Evolutionary conservation across 257 asterid species (phyloP).

Genomic region (Pogostemon cablin): DNA sequence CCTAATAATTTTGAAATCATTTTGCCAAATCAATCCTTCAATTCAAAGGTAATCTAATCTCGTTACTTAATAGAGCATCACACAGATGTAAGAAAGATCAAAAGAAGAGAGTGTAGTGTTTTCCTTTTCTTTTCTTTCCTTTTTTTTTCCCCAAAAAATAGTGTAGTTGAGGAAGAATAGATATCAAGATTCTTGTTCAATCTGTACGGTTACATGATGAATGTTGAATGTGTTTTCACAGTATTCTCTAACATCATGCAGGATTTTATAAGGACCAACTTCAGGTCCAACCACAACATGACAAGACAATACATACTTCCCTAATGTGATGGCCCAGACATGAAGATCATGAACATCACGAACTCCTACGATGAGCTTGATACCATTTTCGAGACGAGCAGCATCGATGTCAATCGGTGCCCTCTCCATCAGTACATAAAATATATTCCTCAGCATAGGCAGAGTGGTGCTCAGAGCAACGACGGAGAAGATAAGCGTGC

Average conservation of each 20-base stretch:
- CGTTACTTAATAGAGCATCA: too few species aligned
- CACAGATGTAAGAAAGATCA: too few species aligned
- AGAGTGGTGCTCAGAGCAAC: constrained; percentile 56
- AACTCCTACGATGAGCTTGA: constrained; percentile 56
- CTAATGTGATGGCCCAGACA: constrained; percentile 70
- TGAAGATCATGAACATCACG: constrained; percentile 75
- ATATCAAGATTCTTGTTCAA: constrained; percentile 49
- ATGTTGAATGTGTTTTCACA: constrained; percentile 51
- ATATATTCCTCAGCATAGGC: constrained; percentile 59
- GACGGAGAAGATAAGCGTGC: constrained; percentile 62
- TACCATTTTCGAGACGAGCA: constrained; percentile 50
- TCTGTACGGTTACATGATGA: constrained; percentile 73
- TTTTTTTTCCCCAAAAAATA: neutral
- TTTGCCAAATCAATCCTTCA: neutral
- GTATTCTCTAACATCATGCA: constrained; percentile 50
- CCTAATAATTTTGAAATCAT: neutral
- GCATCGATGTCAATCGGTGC: constrained; percentile 60
- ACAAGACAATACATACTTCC: constrained; percentile 64
- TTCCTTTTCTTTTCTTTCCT: too few species aligned
- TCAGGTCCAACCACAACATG: constrained; percentile 58
- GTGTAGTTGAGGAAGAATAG: neutral
- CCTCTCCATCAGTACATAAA: constrained; percentile 67
- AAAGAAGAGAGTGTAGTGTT: too few species aligned
- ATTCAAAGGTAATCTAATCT: neutral
- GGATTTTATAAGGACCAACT: constrained; percentile 46